Evolutionary conservation across 1,284 basidiomycete genomes (phyloP).

Genomic region (Ganoderma resinaceum): DNA sequence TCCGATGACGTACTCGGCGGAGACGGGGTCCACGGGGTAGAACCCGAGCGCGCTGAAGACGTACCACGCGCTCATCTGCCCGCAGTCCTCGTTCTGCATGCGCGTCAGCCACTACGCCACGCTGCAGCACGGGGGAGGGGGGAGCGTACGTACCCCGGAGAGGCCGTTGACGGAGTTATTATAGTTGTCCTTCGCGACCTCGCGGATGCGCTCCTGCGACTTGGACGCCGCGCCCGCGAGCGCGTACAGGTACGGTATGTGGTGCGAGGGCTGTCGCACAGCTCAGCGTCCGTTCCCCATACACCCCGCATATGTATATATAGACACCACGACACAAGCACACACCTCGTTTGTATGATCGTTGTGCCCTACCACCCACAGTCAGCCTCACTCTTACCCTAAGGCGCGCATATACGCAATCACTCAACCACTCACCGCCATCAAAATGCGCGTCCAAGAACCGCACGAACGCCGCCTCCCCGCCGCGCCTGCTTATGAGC

Average conservation of each 20-base stretch:
- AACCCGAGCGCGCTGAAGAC: constrained; percentile 84
- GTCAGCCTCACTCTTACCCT: no score
- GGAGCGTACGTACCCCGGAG: constrained; percentile 58
- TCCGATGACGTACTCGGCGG: constrained; percentile 76
- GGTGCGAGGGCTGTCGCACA: constrained; percentile 74
- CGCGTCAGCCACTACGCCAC: neutral
- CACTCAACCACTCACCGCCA: constrained; percentile 50
- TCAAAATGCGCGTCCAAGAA: constrained; percentile 82
- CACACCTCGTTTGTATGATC: constrained; percentile 86
- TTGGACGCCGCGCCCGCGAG: constrained; percentile 74
- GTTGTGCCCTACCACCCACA: constrained; percentile 82
- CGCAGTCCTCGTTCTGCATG: constrained; percentile 89
- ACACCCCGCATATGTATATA: no score
- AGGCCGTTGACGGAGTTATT: constrained; percentile 72
- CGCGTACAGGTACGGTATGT: constrained; percentile 85
- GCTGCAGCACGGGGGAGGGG: neutral
- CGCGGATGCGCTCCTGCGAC: constrained; percentile 73
- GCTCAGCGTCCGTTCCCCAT: no score
- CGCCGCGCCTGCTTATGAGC: constrained; percentile 71
- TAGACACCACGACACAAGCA: no score
- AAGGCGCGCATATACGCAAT: neutral
- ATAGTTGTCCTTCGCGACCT: constrained; percentile 70
- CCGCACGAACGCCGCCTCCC: constrained; percentile 60
- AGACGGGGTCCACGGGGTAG: constrained; percentile 87
- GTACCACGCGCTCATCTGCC: constrained; percentile 91